phyloP scores from a whole-genome alignment of 2,329 filamentous ascomycete genomes.

The Blumeriella jaapii region DNA sequence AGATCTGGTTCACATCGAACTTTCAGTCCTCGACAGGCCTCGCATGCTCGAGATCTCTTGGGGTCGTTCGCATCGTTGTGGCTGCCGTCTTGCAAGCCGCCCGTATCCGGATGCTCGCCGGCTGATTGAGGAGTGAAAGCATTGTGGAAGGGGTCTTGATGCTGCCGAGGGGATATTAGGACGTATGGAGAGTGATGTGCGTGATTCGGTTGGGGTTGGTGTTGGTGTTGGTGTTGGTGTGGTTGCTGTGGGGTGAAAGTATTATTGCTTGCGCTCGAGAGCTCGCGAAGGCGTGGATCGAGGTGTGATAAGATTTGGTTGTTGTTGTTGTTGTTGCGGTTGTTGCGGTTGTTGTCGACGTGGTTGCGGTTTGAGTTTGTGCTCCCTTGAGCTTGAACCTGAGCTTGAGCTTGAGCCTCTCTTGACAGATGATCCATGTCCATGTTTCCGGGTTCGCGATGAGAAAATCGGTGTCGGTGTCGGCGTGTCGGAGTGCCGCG shows the following conservation, averaged over 20 bases:
- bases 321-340: too few species aligned
- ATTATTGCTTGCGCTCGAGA: conserved; percentile 1
- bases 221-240: conserved; percentile 3
- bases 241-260: conserved; percentile 4
- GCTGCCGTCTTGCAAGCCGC: conserved; percentile 12
- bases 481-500: too few species aligned
- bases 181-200: conserved; percentile 3
- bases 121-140: conserved; percentile 18
- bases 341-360: too few species aligned
- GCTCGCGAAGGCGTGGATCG: too few species aligned
- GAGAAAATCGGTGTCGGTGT: too few species aligned
- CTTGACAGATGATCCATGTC: too few species aligned
- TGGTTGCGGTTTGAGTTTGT: too few species aligned
- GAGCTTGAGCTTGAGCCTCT: too few species aligned
- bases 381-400: too few species aligned
- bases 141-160: conserved; percentile 12
- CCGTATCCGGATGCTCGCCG: conserved; percentile 4
- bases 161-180: conserved; percentile 7
- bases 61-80: conserved; percentile 17
- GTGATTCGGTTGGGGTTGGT: conserved; percentile 5
- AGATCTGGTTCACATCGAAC: conserved; percentile 31
- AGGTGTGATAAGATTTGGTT: too few species aligned
- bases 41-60: conserved; percentile 31
- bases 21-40: conserved; percentile 32
- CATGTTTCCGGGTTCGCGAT: too few species aligned